Percentiles rank a stretch among this genome's conserved stretches.
phyloP scores from a whole-genome alignment of 139 green algal genomes.

The Trebouxia sp. region DNA sequence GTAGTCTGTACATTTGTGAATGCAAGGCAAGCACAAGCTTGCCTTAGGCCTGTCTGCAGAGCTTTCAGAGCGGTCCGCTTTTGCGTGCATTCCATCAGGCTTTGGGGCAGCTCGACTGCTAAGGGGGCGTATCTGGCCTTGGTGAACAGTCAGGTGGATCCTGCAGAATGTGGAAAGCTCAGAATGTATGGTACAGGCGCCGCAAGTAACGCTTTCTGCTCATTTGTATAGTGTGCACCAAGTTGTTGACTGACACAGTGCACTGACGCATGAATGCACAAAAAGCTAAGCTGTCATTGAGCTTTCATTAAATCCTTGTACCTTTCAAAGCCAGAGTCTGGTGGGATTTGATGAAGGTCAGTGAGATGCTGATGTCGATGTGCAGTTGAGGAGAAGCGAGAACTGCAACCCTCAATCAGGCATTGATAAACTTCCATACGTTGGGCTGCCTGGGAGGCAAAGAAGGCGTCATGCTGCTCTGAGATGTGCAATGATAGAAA shows the following conservation, averaged over 20 bases:
- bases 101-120: not conserved
- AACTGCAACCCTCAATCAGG: conserved; percentile 54
- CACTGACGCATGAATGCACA: too few species aligned
- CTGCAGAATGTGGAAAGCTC: too few species aligned
- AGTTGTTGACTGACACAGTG: too few species aligned
- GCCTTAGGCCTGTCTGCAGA: too few species aligned
- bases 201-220: too few species aligned
- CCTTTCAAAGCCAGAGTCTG: conserved; percentile 12
- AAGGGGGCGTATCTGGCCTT: not conserved
- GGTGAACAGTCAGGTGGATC: not conserved
- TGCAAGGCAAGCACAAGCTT: too few species aligned
- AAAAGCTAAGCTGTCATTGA: too few species aligned
- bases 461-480: conserved; percentile 58
- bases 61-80: too few species aligned
- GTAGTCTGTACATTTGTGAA: not conserved
- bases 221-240: too few species aligned
- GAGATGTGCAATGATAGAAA: conserved; percentile 48
- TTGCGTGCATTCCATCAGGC: too few species aligned
- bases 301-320: too few species aligned
- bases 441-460: conserved; percentile 52
- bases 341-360: not conserved
- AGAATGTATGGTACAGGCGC: too few species aligned
- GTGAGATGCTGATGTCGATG: conserved; percentile 42
- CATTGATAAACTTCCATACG: conserved; percentile 48
- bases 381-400: conserved; percentile 36